Base-by-base conservation (phyloP, 352 stramenopile genomes). In the Globisporangium orthogonon region DNA sequence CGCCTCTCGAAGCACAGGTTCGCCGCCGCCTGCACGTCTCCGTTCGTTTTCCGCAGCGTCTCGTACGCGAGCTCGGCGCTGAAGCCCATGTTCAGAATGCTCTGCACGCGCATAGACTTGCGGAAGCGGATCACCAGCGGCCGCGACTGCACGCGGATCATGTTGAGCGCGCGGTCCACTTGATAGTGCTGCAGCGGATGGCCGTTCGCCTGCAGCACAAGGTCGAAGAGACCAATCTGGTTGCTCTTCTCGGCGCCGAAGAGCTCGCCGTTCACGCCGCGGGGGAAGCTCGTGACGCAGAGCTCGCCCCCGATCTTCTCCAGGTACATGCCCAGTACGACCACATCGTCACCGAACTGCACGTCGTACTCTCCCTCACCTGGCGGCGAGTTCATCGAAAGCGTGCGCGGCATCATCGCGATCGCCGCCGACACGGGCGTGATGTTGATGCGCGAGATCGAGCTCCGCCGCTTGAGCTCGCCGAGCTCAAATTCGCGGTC, bases 181-280 rank as follows among this genome's bases (percentile, higher is more conserved):
- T 86, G 72, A 60, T 93, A 93, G 52, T 93, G 83, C 57, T 90
- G 78, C 44, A 93, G 69, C 33, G 80, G 79, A 52, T 93, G 83
- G 39, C 83, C 83, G 33, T 93, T 93, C 31, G 83, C 83, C 54
- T 90, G 83, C 46, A 93, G 49, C 14, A 93, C 54, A 17, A 75
- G 65, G 62, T 93, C 83, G 45, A 88, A 89, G 9, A 90, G 61
- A 17, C 66, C 67, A 44, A 93, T 93, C 55, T 87, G 65, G 9
- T 81, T 78, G 48, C 76, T 86, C 59, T 78, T 85, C 65, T 93
- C 83, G 11, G 83, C 83, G n/a, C 79, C 79, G 52, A 93, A 89
- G 52, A 78, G 63, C 28, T 83, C 83, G 28, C 76, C 81, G 39
- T 79, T 74, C 10, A 76, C 70, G 39, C 72, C 73, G 35, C 81